A percentile compares a stretch with the other conserved stretches of the same genome.
These are phyloP conservation scores for Fragilaria radians DNA, from an alignment of 108 stramenopile species.

Conservation along the genomic window DNA sequence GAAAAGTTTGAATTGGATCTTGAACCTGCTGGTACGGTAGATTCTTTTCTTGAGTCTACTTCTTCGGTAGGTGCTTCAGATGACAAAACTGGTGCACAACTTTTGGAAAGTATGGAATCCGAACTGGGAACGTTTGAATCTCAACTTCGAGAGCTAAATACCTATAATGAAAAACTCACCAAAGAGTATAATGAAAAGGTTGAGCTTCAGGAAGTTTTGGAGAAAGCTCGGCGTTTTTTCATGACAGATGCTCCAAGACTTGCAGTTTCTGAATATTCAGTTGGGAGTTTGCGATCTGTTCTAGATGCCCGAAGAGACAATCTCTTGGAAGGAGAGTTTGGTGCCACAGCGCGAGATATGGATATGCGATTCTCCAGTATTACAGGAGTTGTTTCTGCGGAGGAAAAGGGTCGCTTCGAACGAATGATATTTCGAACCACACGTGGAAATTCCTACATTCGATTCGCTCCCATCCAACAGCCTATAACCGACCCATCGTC, in stretches of 20 bases:
- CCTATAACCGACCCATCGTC: slow-evolving; percentile 84
- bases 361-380: slow-evolving; percentile 95
- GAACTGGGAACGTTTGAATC: slow-evolving; percentile 89
- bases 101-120: slow-evolving; percentile 80
- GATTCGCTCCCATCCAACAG: slow-evolving; percentile 92
- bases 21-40: slow-evolving; percentile 57
- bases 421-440: slow-evolving; percentile 97
- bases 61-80: slow-evolving; percentile 19
- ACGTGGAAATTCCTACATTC: slow-evolving; percentile 93
- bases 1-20: slow-evolving; percentile 83
- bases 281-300: slow-evolving; percentile 13
- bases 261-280: slow-evolving; percentile 58
- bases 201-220: slow-evolving; percentile 91
- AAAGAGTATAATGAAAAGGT: slow-evolving; percentile 96
- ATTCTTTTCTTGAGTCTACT: slow-evolving; percentile 46
- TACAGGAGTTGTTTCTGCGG: slow-evolving; percentile 88
- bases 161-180: slow-evolving; percentile 90
- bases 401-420: slow-evolving; percentile 91
- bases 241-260: slow-evolving; percentile 85
- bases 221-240: slow-evolving; percentile 90
- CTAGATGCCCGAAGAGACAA: slow-evolving; percentile 27
- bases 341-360: slow-evolving; percentile 56
- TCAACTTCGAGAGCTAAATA: slow-evolving; percentile 90
- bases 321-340: slow-evolving; percentile 43
- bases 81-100: slow-evolving; percentile 52